Evolutionary conservation across 139 green algal genomes (phyloP), one percentile per base, ranked within the genome.

Genomic region (Limnomonas spitsbergensis): DNA sequence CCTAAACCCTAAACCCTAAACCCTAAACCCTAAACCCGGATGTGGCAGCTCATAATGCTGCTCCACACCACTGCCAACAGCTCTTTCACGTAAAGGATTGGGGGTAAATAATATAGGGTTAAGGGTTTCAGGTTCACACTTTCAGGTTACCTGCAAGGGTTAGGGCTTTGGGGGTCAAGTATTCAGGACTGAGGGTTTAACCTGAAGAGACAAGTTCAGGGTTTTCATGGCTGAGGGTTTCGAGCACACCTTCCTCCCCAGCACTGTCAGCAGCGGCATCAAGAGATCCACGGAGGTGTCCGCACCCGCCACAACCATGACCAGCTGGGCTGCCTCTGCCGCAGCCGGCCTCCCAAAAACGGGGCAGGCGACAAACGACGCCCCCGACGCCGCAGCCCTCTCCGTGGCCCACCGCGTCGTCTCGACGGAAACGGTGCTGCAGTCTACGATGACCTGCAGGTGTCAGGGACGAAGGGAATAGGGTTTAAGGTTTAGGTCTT

Each of bases 281-380:
- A 69, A 66, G 14, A 53, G 35, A 4, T 26, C 40, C 37, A 78
- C 32, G 14, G 74, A 73, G 6, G 37, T 38, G 35, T 53, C 52
- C n/a, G 40, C 26, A 7, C 80, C 80, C 4, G 66, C 80, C 37
- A 53, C 47, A 4, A 73, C 74, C 31, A 84, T 68, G 2, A 84
- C 34, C 4, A 84, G 74, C 66, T 72, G 27, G 4, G 36, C 66
- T 29, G 73, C 80, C 42, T 73, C 80, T 53, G 80, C 80, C 14
- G 80, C 80, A 67, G 80, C 80, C 39, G 80, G 80, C 80, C 74
- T 84, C 66, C 80, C 80, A 72, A 73, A 84, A 1, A 84, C 80
- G 31, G 74, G 73, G 4, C 42, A 56, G 9, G 73, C 75, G 0
- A 84, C 4, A 53, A 80, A 78, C 0, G n/a, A 32, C 14, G 40